Percentiles rank a stretch among this genome's conserved stretches.
phyloP scores from a whole-genome alignment of 2,329 filamentous ascomycete genomes.

The Arthrobotrys iridis region DNA sequence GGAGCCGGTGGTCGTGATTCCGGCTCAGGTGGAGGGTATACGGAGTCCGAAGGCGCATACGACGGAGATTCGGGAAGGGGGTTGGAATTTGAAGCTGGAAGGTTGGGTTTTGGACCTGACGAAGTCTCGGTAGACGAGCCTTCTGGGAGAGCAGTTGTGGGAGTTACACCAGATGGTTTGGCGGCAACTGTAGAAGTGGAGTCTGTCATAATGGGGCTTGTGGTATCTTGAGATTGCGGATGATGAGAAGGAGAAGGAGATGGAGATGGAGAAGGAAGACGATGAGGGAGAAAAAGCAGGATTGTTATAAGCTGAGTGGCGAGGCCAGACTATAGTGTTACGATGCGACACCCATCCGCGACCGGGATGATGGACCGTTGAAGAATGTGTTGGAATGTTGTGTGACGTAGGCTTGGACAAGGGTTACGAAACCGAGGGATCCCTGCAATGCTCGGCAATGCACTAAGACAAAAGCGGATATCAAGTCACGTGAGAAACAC shows the following conservation, averaged over 20 bases:
- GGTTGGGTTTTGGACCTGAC: constrained; percentile 29
- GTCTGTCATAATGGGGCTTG: constrained; percentile 22
- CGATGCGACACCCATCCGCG: constrained; percentile 11
- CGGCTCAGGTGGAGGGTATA: constrained; percentile 44
- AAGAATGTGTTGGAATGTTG: constrained; percentile 53
- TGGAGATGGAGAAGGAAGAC: neutral
- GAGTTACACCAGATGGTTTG: constrained; percentile 48
- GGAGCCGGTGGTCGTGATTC: constrained; percentile 33
- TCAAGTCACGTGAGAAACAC: constrained; percentile 1
- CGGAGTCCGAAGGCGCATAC: constrained; percentile 38
- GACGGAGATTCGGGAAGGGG: constrained; percentile 44
- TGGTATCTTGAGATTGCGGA: neutral
- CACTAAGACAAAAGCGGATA: neutral
- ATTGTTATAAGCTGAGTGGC: neutral
- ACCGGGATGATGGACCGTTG: neutral
- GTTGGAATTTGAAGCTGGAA: constrained; percentile 46
- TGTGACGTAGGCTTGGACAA: constrained; percentile 47
- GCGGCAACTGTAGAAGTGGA: constrained; percentile 40
- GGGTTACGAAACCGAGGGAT: neutral
- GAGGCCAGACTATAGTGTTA: constrained; percentile 33
- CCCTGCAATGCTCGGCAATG: constrained; percentile 21
- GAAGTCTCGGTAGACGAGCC: constrained; percentile 2
- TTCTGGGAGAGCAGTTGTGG: constrained; percentile 38
- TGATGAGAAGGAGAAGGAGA: neutral
- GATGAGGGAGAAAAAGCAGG: neutral